phyloP scores from a whole-genome alignment of 2,329 filamentous ascomycete species.

The Ceratocystiopsis minuta region DNA sequence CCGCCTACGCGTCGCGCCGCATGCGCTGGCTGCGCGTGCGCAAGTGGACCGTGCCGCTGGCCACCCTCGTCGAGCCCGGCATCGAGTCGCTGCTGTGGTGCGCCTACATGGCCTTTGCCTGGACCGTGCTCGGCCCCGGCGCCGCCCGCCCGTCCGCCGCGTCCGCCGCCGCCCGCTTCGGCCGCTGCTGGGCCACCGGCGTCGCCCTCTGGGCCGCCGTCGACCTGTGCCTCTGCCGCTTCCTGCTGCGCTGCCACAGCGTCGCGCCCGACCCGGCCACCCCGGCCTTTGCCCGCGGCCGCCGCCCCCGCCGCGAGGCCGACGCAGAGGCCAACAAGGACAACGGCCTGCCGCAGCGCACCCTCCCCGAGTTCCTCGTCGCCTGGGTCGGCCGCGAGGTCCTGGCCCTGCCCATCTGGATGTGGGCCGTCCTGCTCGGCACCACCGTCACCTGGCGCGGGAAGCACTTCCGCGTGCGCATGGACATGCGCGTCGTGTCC shows the following conservation, averaged over 20 bases:
- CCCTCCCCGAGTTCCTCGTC: conserved; percentile 52
- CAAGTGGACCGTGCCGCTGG: conserved; percentile 81
- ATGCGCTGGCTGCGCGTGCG: conserved; percentile 82
- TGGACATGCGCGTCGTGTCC: conserved; percentile 62
- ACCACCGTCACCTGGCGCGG: conserved; percentile 78
- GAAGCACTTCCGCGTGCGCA: conserved; percentile 58
- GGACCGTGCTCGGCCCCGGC: conserved; percentile 60
- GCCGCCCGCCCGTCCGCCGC: conserved; percentile 25
- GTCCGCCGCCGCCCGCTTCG: conserved; percentile 19
- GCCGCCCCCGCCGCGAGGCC: no score
- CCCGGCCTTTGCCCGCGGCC: conserved; percentile 45
- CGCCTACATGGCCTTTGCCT: conserved; percentile 57
- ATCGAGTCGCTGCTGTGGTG: conserved; percentile 80
- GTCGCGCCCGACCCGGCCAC: conserved; percentile 50
- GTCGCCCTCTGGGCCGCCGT: conserved; percentile 53
- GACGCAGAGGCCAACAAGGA: no score
- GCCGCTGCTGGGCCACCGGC: conserved; percentile 42
- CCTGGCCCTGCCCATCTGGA: conserved; percentile 77
- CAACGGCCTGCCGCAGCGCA: conserved; percentile 24
- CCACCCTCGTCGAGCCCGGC: conserved; percentile 82
- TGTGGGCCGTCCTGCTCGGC: conserved; percentile 76
- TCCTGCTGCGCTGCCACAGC: conserved; percentile 54
- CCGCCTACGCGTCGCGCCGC: conserved; percentile 60
- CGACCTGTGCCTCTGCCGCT: conserved; percentile 57
- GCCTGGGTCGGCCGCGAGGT: conserved; percentile 76